Conservation (phyloP, 2,329 filamentous ascomycete species). For the Nigrospora osmanthi region DNA sequence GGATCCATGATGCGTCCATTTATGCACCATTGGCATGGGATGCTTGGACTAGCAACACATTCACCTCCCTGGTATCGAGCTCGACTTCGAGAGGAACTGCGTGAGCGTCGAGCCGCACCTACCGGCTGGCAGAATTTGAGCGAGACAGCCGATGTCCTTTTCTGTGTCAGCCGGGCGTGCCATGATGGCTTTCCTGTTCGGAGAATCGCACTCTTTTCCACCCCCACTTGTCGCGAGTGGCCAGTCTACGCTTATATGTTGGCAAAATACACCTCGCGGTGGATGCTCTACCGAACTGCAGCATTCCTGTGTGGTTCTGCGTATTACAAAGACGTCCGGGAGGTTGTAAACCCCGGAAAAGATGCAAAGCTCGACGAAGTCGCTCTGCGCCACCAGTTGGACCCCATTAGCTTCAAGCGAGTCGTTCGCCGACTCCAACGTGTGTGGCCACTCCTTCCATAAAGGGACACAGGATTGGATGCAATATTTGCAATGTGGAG, state of each 20-base stretch:
- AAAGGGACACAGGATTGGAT: no score
- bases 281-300: constrained; percentile 29
- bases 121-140: constrained; percentile 25
- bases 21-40: constrained; percentile 7
- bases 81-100: constrained; percentile 28
- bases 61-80: constrained; percentile 28
- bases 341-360: constrained; percentile 36
- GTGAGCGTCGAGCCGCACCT: constrained; percentile 22
- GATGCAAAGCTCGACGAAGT: constrained; percentile 25
- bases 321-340: constrained; percentile 19
- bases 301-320: constrained; percentile 21
- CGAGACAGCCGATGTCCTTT: constrained; percentile 35
- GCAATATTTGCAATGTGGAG: no score
- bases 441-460: background rate
- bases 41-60: constrained; percentile 21
- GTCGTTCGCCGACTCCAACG: constrained; percentile 18
- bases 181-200: constrained; percentile 27
- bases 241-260: constrained; percentile 31
- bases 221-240: constrained; percentile 7
- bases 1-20: no score
- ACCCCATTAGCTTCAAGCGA: constrained; percentile 20
- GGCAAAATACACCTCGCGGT: constrained; percentile 32
- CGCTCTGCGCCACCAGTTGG: constrained; percentile 27
- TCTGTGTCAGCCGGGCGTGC: constrained; percentile 27
- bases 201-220: constrained; percentile 14